Evolutionary conservation across 73 alveolate genomes (phyloP), one percentile per base, ranked within the genome.

Genomic region (Uronychia binucleata): DNA sequence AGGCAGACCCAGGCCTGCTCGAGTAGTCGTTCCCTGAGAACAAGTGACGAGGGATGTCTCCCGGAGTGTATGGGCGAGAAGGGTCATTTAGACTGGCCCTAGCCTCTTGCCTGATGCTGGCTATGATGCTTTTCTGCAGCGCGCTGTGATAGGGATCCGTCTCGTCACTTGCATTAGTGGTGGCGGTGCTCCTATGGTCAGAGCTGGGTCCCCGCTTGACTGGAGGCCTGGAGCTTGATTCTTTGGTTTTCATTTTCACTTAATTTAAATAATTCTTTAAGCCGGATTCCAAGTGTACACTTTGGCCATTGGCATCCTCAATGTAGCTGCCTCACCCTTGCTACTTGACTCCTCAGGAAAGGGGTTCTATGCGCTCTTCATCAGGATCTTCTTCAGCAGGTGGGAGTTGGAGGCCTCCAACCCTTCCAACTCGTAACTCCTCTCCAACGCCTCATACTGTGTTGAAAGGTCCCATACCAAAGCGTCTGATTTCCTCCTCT

Each of bases 1-100:
- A 93, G 58, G 92, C 88, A 58, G 91, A 93, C 84, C 94, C 93
- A 57, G 93, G 95, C 80, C 95, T 82, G 82, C 82, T 88, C 77
- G 94, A 83, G 80, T 90, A 90, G 75, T 78, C 91, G 76, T 86
- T 90, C 30, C 83, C 95, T 74, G 82, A 35, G 75, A 85, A 78
- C 79, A 81, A 58, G 35, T 74, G 84, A 14, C 93, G 27, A 57
- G 91, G 91, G 30, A 93, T 74, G 86, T 93, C 96, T 83, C 91
- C 92, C 0, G 98, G 98, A 26, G 98, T 93, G 80, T 57, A 83
- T 1, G 98, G 98, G 57, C 98, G 81, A 13, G 93, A 77, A 0
- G 92, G 92, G 33, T 92, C 96, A 0, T 88, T 82, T 28, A 92
- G 75, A 30, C 94, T 83, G 46, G 96, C 94, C 0, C 96, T 58